Evolutionary conservation across 176 grass and related monocot genomes (phyloP).

Genomic region (Paspalum notatum): DNA sequence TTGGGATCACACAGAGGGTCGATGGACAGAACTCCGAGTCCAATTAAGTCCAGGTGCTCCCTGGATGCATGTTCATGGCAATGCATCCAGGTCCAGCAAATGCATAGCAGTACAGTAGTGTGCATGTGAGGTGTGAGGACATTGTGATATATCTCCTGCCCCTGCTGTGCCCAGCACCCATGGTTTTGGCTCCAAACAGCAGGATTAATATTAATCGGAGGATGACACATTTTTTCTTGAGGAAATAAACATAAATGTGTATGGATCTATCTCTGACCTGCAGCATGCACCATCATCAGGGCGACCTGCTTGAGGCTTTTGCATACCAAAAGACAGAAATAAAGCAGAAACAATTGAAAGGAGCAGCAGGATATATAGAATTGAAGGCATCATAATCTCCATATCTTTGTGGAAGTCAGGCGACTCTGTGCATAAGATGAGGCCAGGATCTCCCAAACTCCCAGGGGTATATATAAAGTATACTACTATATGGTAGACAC

Average conservation of each 20-base stretch:
- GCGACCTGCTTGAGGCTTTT: constrained; percentile 33
- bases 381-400: constrained; percentile 9
- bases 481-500: not conserved
- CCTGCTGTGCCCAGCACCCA: not conserved
- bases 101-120: not conserved
- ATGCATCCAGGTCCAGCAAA: not conserved
- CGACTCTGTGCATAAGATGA: constrained; percentile 26
- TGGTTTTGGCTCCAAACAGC: too few species aligned
- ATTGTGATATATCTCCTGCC: not conserved
- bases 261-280: not conserved
- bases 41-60: not conserved
- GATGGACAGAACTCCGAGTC: not conserved
- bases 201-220: not conserved
- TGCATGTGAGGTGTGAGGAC: not conserved
- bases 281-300: not conserved
- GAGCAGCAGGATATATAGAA: not conserved
- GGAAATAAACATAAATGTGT: not conserved
- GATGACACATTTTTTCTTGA: not conserved
- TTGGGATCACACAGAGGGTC: not conserved
- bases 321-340: not conserved
- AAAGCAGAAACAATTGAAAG: not conserved
- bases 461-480: constrained; percentile 1
- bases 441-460: constrained; percentile 24
- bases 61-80: not conserved
- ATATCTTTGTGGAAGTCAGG: constrained; percentile 42